Evolutionary conservation across 371 early-diverging fungal genomes (phyloP).

Genomic region (Lichtheimia ornata): DNA sequence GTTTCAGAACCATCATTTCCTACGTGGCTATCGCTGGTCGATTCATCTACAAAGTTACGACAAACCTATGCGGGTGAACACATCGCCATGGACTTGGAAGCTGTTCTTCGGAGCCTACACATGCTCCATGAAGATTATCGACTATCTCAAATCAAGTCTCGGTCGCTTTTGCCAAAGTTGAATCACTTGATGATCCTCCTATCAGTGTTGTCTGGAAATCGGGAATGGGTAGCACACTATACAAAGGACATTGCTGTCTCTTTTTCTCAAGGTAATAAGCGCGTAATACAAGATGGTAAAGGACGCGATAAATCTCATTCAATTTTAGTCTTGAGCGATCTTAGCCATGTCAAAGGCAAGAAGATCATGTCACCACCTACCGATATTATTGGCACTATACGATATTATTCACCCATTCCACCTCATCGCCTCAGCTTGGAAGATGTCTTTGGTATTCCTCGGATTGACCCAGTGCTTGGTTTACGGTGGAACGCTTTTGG

Average conservation of each 20-base stretch:
- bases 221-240: conserved; percentile 32
- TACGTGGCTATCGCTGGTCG: too few species aligned
- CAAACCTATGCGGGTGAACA: neutral
- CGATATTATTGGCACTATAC: conserved; percentile 17
- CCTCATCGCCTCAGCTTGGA: conserved; percentile 8
- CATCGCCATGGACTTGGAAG: conserved; percentile 17
- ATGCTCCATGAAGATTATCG: conserved; percentile 67
- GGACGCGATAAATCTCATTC: too few species aligned
- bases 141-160: conserved; percentile 37
- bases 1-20: too few species aligned
- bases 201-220: conserved; percentile 40
- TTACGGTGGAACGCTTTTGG: conserved; percentile 5
- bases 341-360: too few species aligned
- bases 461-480: conserved; percentile 6
- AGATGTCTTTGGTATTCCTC: conserved; percentile 14
- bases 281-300: too few species aligned
- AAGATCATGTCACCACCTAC: neutral
- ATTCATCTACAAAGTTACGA: conserved; percentile 9
- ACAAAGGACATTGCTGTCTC: too few species aligned
- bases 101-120: conserved; percentile 55
- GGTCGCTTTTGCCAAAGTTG: conserved; percentile 25
- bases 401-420: conserved; percentile 5
- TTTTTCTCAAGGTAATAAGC: too few species aligned
- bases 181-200: conserved; percentile 49
- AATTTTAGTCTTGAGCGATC: too few species aligned